Evolutionary conservation across 1,284 basidiomycete genomes (phyloP).

Genomic region (Tylopilus sp.): DNA sequence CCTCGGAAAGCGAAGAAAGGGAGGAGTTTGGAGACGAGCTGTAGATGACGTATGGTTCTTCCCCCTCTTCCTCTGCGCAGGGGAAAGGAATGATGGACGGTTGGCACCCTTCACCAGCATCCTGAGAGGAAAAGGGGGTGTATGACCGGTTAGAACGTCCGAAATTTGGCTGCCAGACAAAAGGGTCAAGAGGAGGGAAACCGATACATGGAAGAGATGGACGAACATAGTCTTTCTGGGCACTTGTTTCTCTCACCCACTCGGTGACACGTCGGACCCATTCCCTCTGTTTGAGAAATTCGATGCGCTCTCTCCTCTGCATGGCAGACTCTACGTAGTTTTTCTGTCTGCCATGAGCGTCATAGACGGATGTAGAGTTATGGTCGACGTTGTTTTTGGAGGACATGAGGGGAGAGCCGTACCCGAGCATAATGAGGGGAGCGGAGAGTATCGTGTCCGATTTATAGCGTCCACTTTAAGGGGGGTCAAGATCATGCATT

Average conservation of each 20-base stretch:
- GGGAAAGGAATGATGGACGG: slow-evolving; percentile 30
- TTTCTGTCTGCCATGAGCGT: slow-evolving; percentile 28
- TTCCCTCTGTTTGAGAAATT: slow-evolving; percentile 33
- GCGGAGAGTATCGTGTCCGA: slow-evolving; percentile 12
- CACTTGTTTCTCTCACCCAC: slow-evolving; percentile 35
- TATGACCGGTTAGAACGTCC: slow-evolving; percentile 16
- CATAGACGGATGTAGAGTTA: slow-evolving; percentile 14
- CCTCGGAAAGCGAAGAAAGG: slow-evolving; percentile 33
- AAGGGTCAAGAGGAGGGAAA: neutral
- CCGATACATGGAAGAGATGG: neutral
- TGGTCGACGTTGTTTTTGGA: neutral
- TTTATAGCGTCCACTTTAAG: slow-evolving; percentile 15
- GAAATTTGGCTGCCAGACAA: slow-evolving; percentile 16
- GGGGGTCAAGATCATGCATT: slow-evolving; percentile 22
- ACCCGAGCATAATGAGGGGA: slow-evolving; percentile 23
- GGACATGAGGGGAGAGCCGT: slow-evolving; percentile 9
- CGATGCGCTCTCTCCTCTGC: slow-evolving; percentile 34
- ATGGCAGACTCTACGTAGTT: slow-evolving; percentile 25
- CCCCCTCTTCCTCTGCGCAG: slow-evolving; percentile 29
- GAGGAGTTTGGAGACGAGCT: slow-evolving; percentile 36
- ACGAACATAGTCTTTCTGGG: slow-evolving; percentile 28
- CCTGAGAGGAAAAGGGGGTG: slow-evolving; percentile 13
- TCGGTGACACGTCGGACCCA: slow-evolving; percentile 36
- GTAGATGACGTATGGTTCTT: slow-evolving; percentile 35
- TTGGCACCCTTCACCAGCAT: slow-evolving; percentile 5